These are phyloP conservation scores for Trichoderma citrinoviride DNA, from an alignment of 2,329 filamentous ascomycete species.

Conservation along the genomic window DNA sequence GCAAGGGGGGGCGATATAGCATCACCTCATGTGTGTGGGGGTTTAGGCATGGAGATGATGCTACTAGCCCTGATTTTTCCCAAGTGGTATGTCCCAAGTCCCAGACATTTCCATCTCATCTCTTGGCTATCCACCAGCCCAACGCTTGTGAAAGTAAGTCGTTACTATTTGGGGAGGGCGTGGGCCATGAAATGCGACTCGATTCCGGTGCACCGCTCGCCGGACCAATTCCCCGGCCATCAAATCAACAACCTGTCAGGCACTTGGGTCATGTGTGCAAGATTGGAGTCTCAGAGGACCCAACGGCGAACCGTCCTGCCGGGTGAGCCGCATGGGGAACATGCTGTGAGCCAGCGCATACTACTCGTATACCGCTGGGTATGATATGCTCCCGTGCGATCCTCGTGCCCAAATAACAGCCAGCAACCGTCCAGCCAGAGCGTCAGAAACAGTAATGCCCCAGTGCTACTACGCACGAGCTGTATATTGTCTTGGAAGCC, in stretches of 20 bases:
- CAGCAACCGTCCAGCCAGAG: neutral
- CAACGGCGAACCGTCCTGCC: constrained; percentile 30
- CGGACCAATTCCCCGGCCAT: constrained; percentile 26
- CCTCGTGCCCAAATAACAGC: constrained; percentile 7
- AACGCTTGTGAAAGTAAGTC: neutral
- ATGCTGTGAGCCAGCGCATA: constrained; percentile 14
- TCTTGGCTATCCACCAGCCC: constrained; percentile 12
- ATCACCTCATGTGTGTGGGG: constrained; percentile 19
- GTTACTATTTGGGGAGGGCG: neutral
- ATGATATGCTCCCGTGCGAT: constrained; percentile 9
- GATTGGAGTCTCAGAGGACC: constrained; percentile 24
- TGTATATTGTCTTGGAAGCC: neutral
- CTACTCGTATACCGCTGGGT: neutral
- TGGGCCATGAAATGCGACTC: constrained; percentile 12
- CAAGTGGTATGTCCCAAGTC: constrained; percentile 8
- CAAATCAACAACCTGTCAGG: constrained; percentile 19
- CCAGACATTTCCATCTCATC: constrained; percentile 1
- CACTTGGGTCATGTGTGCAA: constrained; percentile 30
- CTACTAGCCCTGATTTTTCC: neutral
- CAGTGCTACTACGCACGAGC: neutral
- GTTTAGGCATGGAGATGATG: constrained; percentile 17
- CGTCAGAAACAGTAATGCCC: neutral
- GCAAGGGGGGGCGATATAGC: constrained; percentile 11
- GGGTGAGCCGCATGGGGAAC: constrained; percentile 25
- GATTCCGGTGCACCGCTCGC: constrained; percentile 15